These are phyloP conservation scores for Hondaea fermentalgiana DNA, from an alignment of 108 stramenopile species.

Conservation along the genomic window DNA sequence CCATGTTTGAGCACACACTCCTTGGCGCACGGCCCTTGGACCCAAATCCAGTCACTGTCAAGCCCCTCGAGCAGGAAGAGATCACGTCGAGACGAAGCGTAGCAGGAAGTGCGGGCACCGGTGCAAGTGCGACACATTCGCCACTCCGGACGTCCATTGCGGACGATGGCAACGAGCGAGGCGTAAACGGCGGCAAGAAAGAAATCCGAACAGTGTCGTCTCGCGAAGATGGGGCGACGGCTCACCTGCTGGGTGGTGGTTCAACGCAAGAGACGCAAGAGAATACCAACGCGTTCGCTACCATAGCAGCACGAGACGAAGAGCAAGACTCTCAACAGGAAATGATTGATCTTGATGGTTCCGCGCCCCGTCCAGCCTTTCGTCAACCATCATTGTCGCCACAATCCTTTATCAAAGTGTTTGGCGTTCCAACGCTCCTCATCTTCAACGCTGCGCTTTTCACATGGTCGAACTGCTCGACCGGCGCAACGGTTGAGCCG, in stretches of 20 bases:
- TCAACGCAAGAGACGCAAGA: no score
- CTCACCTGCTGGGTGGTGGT: no score
- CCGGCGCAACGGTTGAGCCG: background rate
- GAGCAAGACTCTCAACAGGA: background rate
- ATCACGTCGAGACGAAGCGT: background rate
- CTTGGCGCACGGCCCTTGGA: background rate
- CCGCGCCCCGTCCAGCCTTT: no score
- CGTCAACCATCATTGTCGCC: background rate
- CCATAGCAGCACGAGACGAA: no score
- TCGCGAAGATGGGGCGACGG: no score
- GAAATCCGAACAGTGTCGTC: no score
- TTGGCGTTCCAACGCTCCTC: background rate
- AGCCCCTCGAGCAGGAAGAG: background rate
- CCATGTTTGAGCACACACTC: background rate
- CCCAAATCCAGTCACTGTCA: background rate
- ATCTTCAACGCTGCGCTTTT: background rate
- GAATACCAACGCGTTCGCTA: no score
- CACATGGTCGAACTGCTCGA: slow-evolving; percentile 13
- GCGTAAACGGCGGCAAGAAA: no score
- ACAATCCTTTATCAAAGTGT: background rate
- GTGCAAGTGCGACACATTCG: no score
- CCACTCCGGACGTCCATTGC: no score
- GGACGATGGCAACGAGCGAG: no score
- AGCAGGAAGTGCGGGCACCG: no score
- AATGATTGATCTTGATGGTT: background rate